Evolutionary conservation across 345 rosid genomes (phyloP).

Genomic region (Noccaea caerulescens): DNA sequence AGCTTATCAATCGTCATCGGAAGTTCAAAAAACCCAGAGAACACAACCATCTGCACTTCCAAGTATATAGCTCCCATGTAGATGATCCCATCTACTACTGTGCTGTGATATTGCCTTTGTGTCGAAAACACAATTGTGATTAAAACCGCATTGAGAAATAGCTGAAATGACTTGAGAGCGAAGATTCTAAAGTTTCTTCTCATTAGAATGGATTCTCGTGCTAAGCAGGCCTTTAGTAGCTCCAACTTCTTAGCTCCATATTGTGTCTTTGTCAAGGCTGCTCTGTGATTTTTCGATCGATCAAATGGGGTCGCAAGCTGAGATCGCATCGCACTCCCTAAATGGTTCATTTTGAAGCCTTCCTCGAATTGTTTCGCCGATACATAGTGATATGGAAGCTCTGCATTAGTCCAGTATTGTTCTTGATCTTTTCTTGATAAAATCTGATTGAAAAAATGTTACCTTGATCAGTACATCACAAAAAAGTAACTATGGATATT

Average conservation of each 20-base stretch:
- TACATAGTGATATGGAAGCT: conserved; percentile 57
- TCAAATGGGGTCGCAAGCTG: conserved; percentile 60
- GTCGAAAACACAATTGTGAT: conserved; percentile 32
- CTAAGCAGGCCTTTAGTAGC: conserved; percentile 55
- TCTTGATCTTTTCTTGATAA: conserved; percentile 75
- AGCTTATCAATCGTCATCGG: conserved; percentile 75
- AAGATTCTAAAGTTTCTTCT: conserved; percentile 62
- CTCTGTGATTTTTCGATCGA: conserved; percentile 56
- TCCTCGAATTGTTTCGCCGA: conserved; percentile 55
- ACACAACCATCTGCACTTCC: conserved; percentile 51
- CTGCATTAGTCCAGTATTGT: conserved; percentile 62
- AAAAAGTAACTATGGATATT: neutral
- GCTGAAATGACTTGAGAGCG: conserved; percentile 53
- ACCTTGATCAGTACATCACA: neutral
- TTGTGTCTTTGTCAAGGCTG: conserved; percentile 54
- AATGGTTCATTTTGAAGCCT: conserved; percentile 54
- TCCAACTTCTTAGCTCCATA: conserved; percentile 61
- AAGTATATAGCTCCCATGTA: conserved; percentile 64
- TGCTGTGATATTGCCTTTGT: conserved; percentile 27
- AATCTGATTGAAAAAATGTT: conserved; percentile 43
- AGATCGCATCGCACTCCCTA: conserved; percentile 45
- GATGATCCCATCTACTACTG: conserved; percentile 44
- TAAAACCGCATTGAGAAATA: conserved; percentile 24
- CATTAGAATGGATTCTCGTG: conserved; percentile 65
- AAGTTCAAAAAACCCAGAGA: conserved; percentile 60